These are phyloP conservation scores for Cladophialophora chaetospira DNA, from an alignment of 2,329 filamentous ascomycete species.

Conservation along the genomic window DNA sequence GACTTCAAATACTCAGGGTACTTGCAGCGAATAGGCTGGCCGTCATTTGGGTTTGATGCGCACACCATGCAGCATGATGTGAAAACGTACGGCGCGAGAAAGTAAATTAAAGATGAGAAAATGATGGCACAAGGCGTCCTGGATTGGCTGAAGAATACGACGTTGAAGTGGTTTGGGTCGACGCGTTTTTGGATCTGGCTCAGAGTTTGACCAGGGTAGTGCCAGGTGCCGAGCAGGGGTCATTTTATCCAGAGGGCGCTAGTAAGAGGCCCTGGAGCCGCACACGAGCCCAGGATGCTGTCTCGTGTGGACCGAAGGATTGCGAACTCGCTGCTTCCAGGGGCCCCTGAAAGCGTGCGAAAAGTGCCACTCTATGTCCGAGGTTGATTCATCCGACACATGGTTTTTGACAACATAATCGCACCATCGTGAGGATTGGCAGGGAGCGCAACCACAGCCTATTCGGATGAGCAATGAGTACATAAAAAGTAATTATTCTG, in stretches of 20 bases:
- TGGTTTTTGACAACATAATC: too few relatives aligned
- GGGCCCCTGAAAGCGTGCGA: neutral
- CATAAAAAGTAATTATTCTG: too few relatives aligned
- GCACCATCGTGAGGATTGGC: too few relatives aligned
- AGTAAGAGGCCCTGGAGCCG: constrained; percentile 3
- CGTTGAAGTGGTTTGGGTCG: constrained; percentile 1
- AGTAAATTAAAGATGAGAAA: constrained; percentile 12
- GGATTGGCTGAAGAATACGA: constrained; percentile 3
- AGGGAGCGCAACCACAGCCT: too few relatives aligned
- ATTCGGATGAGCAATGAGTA: neutral
- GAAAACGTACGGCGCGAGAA: neutral
- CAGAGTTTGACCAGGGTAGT: constrained; percentile 9
- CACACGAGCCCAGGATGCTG: constrained; percentile 12
- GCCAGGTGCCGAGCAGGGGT: constrained; percentile 7
- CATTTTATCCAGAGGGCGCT: neutral
- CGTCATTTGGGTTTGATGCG: neutral
- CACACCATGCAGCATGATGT: neutral
- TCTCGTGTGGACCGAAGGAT: constrained; percentile 1
- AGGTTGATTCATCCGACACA: neutral
- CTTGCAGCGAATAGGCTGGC: constrained; percentile 4
- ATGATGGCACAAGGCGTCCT: neutral
- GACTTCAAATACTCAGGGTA: neutral
- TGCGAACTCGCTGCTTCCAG: neutral
- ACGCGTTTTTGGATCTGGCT: neutral
- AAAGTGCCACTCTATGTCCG: neutral